Evolutionary conservation across 768 basidiomycete species (phyloP).

Genomic region (Tylopilus balloui): DNA sequence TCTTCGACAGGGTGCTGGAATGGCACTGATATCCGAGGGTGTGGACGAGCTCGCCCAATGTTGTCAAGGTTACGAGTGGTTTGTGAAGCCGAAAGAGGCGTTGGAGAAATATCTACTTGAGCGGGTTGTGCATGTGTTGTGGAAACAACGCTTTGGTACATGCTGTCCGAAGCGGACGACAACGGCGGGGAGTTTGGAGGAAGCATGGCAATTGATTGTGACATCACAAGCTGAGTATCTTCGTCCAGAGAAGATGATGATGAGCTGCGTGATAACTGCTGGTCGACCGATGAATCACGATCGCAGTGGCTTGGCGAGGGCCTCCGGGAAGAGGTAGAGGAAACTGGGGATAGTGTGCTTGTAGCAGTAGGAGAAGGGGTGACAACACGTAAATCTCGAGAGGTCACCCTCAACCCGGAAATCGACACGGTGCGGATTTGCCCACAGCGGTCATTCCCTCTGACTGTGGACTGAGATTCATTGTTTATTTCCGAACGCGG

Average conservation of each 20-base stretch:
- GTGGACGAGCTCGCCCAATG: slow-evolving; percentile 1
- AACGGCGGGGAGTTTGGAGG: slow-evolving; percentile 47
- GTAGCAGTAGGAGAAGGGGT: slow-evolving; percentile 15
- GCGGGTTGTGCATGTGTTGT: slow-evolving; percentile 5
- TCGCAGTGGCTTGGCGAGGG: slow-evolving; percentile 7
- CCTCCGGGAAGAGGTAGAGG: slow-evolving; percentile 16
- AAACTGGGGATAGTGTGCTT: slow-evolving; percentile 26
- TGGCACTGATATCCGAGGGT: slow-evolving; percentile 7
- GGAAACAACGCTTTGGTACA: slow-evolving; percentile 77
- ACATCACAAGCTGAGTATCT: slow-evolving; percentile 62
- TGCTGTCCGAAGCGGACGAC: slow-evolving; percentile 54
- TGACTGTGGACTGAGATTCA: slow-evolving; percentile 14
- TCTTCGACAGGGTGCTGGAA: slow-evolving; percentile 33
- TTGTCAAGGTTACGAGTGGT: background rate
- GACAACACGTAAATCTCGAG: slow-evolving; percentile 38
- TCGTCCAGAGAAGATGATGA: slow-evolving; percentile 64
- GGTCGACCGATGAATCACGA: slow-evolving; percentile 1
- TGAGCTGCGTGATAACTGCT: slow-evolving; percentile 41
- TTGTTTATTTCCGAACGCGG: slow-evolving; percentile 22
- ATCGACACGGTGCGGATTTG: slow-evolving; percentile 49
- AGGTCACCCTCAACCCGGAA: slow-evolving; percentile 52
- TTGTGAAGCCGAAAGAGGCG: background rate
- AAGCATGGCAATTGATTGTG: slow-evolving; percentile 65
- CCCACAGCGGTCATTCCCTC: slow-evolving; percentile 20
- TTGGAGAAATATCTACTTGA: background rate